Base-by-base conservation (phyloP, 2,329 filamentous ascomycete genomes). In the Ramularia endophylla region DNA sequence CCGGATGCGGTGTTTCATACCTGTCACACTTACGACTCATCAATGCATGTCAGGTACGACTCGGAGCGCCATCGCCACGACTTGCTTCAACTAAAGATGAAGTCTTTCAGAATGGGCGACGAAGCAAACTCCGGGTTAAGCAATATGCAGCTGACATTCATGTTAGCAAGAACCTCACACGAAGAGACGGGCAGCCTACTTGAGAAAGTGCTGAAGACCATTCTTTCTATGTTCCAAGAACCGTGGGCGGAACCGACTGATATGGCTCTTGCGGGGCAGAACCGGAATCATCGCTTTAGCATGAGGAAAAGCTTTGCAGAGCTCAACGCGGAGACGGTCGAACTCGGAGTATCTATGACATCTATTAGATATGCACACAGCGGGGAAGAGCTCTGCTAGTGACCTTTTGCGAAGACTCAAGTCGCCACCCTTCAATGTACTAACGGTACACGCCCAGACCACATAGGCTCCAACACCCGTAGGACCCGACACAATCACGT, bases 101-200 rank as follows among this genome's bases (percentile, higher is more conserved):
- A 95, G 43, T 94, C 87, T 61, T 92, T 94, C 31, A 95, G 72
- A 2, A 95, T 80, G 0, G 88, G 86, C n/a, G 87, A 92, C 8
- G 85, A 85, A 25, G 88, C 86, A 60, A 95, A 95, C 63, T 95
- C 88, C 0, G 90, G 90, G 63, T 95, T 95, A 20, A 95, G 69
- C 51, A 97, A 68, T 47, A 95, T 82, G 67, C 89, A 95, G 61
- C 87, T 94, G 59, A 13, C 18, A 50, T 41, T 44, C 51, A 48
- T 58, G 43, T 60, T 54, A 35, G 27, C 39, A 19, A 32, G 18
- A 30, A 38, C 32, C 30, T 13, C 16, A 16, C 29, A 33, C 42
- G 38, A 27, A 34, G 12, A 34, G n/a, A 34, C 16, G 15, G 15
- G 7, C 4, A 15, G 71, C 84, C 46, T 69, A 94, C 88, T 94